phyloP scores from a whole-genome alignment of 2,329 filamentous ascomycete species.

The Tolypocladium endophyticum region DNA sequence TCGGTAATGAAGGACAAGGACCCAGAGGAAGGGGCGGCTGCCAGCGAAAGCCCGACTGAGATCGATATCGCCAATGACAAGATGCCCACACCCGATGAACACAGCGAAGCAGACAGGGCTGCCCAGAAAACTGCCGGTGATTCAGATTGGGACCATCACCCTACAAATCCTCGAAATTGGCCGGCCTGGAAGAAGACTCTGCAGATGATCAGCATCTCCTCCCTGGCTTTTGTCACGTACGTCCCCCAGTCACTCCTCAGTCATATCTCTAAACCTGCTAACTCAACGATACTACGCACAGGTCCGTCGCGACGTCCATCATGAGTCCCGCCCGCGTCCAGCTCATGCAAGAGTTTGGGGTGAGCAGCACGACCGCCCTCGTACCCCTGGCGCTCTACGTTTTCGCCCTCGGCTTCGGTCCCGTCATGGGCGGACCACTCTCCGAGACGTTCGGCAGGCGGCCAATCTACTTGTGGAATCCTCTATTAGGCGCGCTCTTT shows the following conservation, averaged over 20 bases:
- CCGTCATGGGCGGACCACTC: slow-evolving; percentile 46
- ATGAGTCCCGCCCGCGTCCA: slow-evolving; percentile 35
- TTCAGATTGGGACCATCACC: not conserved
- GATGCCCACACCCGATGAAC: not conserved
- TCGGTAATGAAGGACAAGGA: not conserved
- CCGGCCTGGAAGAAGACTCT: slow-evolving; percentile 26
- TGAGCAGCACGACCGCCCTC: slow-evolving; percentile 45
- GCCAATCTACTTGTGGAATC: slow-evolving; percentile 35
- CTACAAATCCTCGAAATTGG: slow-evolving; percentile 40
- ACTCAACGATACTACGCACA: slow-evolving; percentile 10
- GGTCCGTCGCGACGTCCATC: slow-evolving; percentile 43
- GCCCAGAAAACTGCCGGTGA: not conserved
- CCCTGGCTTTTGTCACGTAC: slow-evolving; percentile 30
- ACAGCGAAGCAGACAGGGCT: not conserved
- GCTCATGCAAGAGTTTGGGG: slow-evolving; percentile 40
- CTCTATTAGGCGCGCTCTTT: slow-evolving; percentile 42
- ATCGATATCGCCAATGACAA: not conserved
- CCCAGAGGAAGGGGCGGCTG: not conserved
- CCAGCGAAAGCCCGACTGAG: not conserved
- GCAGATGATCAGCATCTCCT: slow-evolving; percentile 25
- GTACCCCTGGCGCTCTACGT: slow-evolving; percentile 50
- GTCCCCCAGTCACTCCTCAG: slow-evolving; percentile 3
- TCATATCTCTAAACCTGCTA: not conserved
- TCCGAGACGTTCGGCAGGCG: slow-evolving; percentile 48
- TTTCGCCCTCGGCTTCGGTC: slow-evolving; percentile 48